Evolutionary conservation across 768 basidiomycete genomes (phyloP).

Genomic region (Sarcodon sp.): DNA sequence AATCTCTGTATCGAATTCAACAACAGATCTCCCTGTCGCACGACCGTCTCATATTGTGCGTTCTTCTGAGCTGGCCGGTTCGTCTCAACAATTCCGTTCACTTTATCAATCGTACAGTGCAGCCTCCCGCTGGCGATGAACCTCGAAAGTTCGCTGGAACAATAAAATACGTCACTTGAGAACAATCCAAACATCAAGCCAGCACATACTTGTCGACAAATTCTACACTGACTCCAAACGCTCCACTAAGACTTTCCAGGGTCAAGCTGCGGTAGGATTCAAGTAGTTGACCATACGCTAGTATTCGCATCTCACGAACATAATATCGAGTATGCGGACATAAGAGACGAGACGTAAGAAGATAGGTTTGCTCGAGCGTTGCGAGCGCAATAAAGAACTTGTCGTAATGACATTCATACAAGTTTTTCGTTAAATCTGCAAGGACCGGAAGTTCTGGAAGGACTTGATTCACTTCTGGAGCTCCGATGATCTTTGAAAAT

Average conservation of each 20-base stretch:
- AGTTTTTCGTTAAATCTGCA: constrained; percentile 69
- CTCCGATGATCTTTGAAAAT: constrained; percentile 50
- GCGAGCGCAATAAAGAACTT: constrained; percentile 90
- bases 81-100: constrained; percentile 89
- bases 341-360: constrained; percentile 80
- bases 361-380: constrained; percentile 76
- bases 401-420: constrained; percentile 91
- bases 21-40: constrained; percentile 85
- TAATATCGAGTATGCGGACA: constrained; percentile 83
- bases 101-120: constrained; percentile 86
- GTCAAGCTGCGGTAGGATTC: constrained; percentile 87
- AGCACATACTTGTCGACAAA: constrained; percentile 74
- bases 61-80: constrained; percentile 68
- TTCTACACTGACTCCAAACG: constrained; percentile 81
- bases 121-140: constrained; percentile 86
- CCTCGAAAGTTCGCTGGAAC: constrained; percentile 67
- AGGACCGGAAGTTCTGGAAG: constrained; percentile 76
- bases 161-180: not conserved
- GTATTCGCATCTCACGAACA: constrained; percentile 91
- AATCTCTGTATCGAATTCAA: constrained; percentile 80
- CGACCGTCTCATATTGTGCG: constrained; percentile 84
- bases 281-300: constrained; percentile 85
- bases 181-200: not conserved
- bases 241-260: constrained; percentile 68
- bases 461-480: constrained; percentile 82